Evolutionary conservation across 2,329 filamentous ascomycete genomes (phyloP), one percentile per base, ranked within the genome.

Genomic region (Ophiostoma himal-ulmi): DNA sequence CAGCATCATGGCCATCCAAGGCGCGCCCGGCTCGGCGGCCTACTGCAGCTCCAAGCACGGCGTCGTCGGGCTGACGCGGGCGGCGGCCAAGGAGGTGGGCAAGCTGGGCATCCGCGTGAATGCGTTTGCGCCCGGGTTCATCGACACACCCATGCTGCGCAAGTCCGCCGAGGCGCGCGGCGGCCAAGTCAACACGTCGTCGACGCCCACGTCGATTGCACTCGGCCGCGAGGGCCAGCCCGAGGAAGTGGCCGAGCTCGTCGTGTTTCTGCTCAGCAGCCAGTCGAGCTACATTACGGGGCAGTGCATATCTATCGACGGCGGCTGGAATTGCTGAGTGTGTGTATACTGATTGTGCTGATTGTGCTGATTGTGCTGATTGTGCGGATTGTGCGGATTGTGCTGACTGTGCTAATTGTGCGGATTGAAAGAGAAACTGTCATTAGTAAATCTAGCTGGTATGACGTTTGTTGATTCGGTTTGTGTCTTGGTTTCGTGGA

Each of bases 191-290:
- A 77, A 78, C 3, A 81, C 85, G 71, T 76, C 75, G 3, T 79
- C 84, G 67, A 78, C 77, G 13, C 68, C 68, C 11, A 52, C 75
- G 74, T 22, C 57, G 14, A 64, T 72, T 36, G 65, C 70, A 6
- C 66, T 72, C 4, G 57, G 57, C 14, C 77, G 82, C 5, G 78
- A 85, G 71, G 84, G 82, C 0, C 78, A 78, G 71, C 82, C 84
- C 0, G 81, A 83, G 22, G 84, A 87, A 71, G 80, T 86, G 57
- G 84, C 84, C 0, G 79, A 80, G 68, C 78, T 79, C 1, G 79
- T 85, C 52, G 72, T 73, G 1, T 85, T 83, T 70, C 71, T 86
- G 68, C 77, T 79, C 5, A 77, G 79, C 0, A 22, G 22, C 20
- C 39, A 52, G 8, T 34, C 71, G 4, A 73, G 71, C 65, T 73